A percentile compares a stretch with the other conserved stretches of the same genome.
phyloP scores from a whole-genome alignment of 345 rosid genomes.

The Populus ilicifolia region DNA sequence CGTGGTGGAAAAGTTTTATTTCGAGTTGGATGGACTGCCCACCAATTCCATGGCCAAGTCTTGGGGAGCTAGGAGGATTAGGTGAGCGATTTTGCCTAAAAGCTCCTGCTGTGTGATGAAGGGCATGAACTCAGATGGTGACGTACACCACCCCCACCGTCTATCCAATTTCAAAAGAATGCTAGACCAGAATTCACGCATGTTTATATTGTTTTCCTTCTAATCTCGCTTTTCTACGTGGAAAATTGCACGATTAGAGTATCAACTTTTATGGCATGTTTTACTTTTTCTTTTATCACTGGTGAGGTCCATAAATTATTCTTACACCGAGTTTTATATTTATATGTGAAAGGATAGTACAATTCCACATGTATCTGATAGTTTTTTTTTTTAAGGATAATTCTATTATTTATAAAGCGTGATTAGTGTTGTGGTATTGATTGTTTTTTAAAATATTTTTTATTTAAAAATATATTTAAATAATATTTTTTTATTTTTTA shows the following conservation, averaged over 20 bases:
- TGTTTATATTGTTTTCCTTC: background rate
- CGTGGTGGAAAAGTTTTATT: background rate
- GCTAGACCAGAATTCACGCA: background rate
- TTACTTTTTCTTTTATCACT: no score
- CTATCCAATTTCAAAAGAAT: background rate
- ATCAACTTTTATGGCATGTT: background rate
- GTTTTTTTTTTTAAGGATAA: no score
- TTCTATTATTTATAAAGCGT: no score
- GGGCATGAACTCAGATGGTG: background rate
- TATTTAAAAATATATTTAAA: no score
- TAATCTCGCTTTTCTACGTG: no score
- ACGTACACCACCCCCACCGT: background rate
- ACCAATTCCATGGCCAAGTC: slow-evolving; percentile 3
- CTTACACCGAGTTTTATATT: no score
- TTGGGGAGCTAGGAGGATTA: background rate
- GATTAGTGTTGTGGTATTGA: fast-evolving
- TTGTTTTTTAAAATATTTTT: no score
- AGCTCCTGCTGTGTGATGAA: background rate
- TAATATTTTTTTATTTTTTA: no score
- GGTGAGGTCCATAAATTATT: no score
- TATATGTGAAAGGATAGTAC: no score
- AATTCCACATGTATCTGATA: no score
- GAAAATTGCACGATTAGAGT: background rate
- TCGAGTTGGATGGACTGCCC: slow-evolving; percentile 9
- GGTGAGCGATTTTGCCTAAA: background rate